These are phyloP conservation scores for Paramecium bursaria DNA, from an alignment of 73 alveolate species.

Conservation along the genomic window DNA sequence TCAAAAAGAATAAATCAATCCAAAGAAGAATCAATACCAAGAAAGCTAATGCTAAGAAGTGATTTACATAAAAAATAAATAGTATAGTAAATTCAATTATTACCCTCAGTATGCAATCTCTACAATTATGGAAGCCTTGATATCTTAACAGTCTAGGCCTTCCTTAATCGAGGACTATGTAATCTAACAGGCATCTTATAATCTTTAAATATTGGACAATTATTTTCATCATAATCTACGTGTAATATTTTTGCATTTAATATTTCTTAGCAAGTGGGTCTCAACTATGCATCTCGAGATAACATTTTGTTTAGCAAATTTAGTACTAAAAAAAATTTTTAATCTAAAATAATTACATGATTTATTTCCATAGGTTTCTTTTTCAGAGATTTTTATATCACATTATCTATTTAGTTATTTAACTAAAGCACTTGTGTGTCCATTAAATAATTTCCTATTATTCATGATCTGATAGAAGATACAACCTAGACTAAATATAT, in stretches of 20 bases:
- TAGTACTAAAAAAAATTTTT: background rate
- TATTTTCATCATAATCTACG: conserved; percentile 32
- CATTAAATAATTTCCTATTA: background rate
- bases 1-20: conserved; percentile 68
- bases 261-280: background rate
- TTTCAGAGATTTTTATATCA: conserved; percentile 1
- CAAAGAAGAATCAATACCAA: too few species aligned
- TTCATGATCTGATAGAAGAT: conserved; percentile 26
- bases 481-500: conserved; percentile 52
- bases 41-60: too few species aligned
- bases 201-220: conserved; percentile 39
- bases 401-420: conserved; percentile 39
- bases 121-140: too few species aligned
- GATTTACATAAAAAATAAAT: too few species aligned
- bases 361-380: conserved; percentile 23
- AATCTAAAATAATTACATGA: background rate
- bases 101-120: too few species aligned
- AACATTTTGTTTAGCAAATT: conserved; percentile 18
- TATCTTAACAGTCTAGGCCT: too few species aligned
- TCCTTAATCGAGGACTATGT: too few species aligned
- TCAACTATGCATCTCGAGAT: background rate
- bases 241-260: background rate
- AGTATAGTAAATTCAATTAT: too few species aligned
- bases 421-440: background rate
- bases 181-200: conserved; percentile 15